phyloP scores from a whole-genome alignment of 75 land plant genomes.

The Cupressus sempervirens region DNA sequence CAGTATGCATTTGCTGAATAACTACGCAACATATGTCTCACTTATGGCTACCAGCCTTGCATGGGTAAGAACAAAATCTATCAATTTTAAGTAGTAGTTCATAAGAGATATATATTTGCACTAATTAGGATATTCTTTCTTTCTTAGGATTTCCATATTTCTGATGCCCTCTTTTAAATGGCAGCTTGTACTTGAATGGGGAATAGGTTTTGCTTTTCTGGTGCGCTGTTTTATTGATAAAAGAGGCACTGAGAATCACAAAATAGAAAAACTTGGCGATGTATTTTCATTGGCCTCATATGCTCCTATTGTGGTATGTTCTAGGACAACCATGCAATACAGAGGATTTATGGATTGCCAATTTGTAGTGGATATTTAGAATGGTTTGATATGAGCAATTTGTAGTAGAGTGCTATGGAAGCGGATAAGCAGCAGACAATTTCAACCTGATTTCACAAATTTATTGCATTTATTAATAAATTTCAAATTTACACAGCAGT shows the following conservation, averaged over 20 bases:
- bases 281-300: slow-evolving; percentile 71
- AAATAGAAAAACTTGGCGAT: slow-evolving; percentile 64
- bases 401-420: too few species aligned
- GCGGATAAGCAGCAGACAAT: too few species aligned
- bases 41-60: slow-evolving; percentile 84
- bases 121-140: background rate
- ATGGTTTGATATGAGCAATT: too few species aligned
- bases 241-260: slow-evolving; percentile 42
- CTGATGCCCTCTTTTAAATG: slow-evolving; percentile 9
- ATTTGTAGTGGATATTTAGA: background rate
- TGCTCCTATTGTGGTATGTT: slow-evolving; percentile 74
- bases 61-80: slow-evolving; percentile 51
- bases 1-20: too few species aligned
- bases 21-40: slow-evolving; percentile 77
- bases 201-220: slow-evolving; percentile 74
- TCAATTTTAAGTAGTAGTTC: background rate
- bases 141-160: background rate
- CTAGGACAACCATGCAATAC: background rate
- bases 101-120: background rate
- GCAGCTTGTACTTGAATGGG: slow-evolving; percentile 75
- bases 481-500: too few species aligned
- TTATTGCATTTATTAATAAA: too few species aligned
- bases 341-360: too few species aligned
- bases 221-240: slow-evolving; percentile 79
- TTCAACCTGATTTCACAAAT: too few species aligned